A percentile compares a stretch with the other conserved stretches of the same genome.
Evolutionary conservation across 805 yeast species (phyloP).

Genomic region (Sugiyamaella boreocaroliniensis): DNA sequence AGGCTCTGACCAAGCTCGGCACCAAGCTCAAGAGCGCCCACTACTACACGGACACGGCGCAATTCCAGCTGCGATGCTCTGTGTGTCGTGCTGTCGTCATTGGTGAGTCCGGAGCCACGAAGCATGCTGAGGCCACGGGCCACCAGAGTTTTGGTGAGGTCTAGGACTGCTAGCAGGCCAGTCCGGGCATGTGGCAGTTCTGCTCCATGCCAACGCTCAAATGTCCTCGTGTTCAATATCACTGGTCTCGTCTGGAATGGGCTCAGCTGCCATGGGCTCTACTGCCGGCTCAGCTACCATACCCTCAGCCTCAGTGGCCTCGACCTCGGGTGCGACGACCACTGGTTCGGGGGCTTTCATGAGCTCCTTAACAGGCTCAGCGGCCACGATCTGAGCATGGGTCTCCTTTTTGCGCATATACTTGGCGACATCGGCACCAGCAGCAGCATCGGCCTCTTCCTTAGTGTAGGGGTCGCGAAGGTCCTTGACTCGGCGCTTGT

Average conservation of each 20-base stretch:
- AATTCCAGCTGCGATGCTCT: conserved; percentile 51
- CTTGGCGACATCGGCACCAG: conserved; percentile 66
- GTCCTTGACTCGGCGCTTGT: conserved; percentile 77
- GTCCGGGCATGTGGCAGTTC: too few relatives aligned
- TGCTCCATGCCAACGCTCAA: too few relatives aligned
- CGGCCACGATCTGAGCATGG: not conserved
- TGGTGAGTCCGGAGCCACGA: conserved; percentile 60
- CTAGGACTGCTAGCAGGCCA: conserved; percentile 1
- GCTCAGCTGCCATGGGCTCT: too few relatives aligned
- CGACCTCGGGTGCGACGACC: not conserved
- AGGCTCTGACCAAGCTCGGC: conserved; percentile 38
- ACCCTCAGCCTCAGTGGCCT: conserved; percentile 4
- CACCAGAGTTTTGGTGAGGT: conserved; percentile 57
- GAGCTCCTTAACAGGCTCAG: conserved; percentile 3
- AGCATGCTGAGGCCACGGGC: conserved; percentile 57
- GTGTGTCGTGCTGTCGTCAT: conserved; percentile 45
- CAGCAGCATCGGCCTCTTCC: conserved; percentile 86
- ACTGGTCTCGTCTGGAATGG: not conserved
- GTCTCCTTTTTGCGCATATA: conserved; percentile 46
- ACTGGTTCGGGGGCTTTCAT: conserved; percentile 4
- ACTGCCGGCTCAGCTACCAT: too few relatives aligned
- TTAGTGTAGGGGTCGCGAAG: conserved; percentile 77
- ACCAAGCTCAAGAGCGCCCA: conserved; percentile 42
- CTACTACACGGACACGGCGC: conserved; percentile 59
- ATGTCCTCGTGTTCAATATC: not conserved